Evolutionary conservation across 2,329 filamentous ascomycete species (phyloP).

Genomic region (Aspergillus bombycis): DNA sequence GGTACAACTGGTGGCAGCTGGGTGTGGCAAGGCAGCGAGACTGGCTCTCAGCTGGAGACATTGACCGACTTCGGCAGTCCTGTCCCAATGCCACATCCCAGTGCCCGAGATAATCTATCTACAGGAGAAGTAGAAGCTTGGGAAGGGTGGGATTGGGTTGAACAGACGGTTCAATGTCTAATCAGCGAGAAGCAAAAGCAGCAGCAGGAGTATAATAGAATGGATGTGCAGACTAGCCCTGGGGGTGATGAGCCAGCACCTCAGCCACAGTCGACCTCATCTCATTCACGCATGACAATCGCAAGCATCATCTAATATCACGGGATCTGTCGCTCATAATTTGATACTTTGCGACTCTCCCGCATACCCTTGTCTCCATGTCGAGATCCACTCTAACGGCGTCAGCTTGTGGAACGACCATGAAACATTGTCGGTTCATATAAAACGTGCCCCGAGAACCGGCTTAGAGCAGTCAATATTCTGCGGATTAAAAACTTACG

Average conservation of each 20-base stretch:
- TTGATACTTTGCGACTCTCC: background rate
- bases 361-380: background rate
- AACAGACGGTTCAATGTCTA: conserved; percentile 63
- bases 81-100: conserved; percentile 18
- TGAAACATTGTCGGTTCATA: background rate
- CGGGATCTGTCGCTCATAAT: background rate
- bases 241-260: conserved; percentile 27
- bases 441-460: background rate
- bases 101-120: conserved; percentile 36
- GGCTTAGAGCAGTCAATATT: background rate
- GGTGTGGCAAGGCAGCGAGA: conserved; percentile 74
- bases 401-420: background rate
- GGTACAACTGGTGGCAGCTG: conserved; percentile 75
- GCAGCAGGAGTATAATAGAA: conserved; percentile 22
- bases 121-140: conserved; percentile 67
- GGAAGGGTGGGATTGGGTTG: conserved; percentile 79
- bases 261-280: conserved; percentile 32
- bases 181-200: conserved; percentile 50
- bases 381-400: background rate
- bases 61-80: conserved; percentile 24
- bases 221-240: conserved; percentile 41
- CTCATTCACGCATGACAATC: conserved; percentile 50
- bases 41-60: conserved; percentile 40
- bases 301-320: conserved; percentile 47
- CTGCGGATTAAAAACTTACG: background rate